Conservation (phyloP, 306 rosid genomes). For the Begonia masoniana region DNA sequence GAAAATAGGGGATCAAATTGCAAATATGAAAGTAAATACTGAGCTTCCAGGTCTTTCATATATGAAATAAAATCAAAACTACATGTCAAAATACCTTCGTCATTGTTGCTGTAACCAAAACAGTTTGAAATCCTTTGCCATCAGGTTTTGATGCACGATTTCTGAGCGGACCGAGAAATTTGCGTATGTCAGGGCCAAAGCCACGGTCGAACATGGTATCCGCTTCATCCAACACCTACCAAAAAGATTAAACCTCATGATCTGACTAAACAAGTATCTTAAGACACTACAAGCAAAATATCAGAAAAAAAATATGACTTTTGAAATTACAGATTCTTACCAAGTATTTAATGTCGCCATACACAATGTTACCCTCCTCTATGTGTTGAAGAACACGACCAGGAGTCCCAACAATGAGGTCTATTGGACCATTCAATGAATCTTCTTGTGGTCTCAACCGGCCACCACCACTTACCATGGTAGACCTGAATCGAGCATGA, state of each 20-base stretch:
- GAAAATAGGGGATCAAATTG: too few species aligned
- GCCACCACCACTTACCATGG: constrained; percentile 96
- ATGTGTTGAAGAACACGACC: constrained; percentile 93
- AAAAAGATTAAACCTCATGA: constrained; percentile 12
- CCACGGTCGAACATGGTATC: constrained; percentile 98
- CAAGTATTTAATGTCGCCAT: constrained; percentile 85
- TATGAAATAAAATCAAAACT: constrained; percentile 8
- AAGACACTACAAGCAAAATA: neutral
- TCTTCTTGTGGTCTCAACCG: constrained; percentile 88
- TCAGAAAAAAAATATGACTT: neutral
- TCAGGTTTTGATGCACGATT: constrained; percentile 53
- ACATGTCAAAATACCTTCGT: constrained; percentile 43
- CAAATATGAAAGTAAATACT: neutral
- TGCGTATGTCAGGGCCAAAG: constrained; percentile 92
- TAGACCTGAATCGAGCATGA: constrained; percentile 80
- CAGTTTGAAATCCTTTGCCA: constrained; percentile 70
- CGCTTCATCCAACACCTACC: constrained; percentile 92
- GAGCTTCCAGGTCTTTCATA: neutral
- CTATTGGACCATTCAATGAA: constrained; percentile 64
- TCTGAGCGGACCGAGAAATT: constrained; percentile 67
- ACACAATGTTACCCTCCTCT: constrained; percentile 84
- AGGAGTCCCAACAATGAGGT: constrained; percentile 92
- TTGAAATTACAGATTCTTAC: constrained; percentile 21
- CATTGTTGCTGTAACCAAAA: constrained; percentile 94
- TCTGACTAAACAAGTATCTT: neutral